Evolutionary conservation across 2,329 filamentous ascomycete species (phyloP).

Genomic region (Hypomyces rosellus): DNA sequence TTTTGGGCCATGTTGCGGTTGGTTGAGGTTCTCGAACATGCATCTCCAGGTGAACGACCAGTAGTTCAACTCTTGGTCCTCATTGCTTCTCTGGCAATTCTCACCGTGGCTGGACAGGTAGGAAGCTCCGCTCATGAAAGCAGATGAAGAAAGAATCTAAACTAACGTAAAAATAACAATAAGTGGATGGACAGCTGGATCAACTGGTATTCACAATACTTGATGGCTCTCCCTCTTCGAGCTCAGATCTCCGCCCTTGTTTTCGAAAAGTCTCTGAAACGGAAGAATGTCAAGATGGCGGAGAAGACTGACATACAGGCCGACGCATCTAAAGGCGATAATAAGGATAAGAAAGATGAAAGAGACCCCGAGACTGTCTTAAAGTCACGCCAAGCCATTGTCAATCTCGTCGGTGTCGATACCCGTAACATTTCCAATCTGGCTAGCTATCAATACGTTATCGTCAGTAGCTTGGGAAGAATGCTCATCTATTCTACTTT

Average conservation of each 20-base stretch:
- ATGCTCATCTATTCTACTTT: conserved; percentile 61
- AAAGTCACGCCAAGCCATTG: conserved; percentile 58
- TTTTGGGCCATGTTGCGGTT: conserved; percentile 64
- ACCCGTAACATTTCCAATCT: conserved; percentile 64
- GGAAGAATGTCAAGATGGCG: conserved; percentile 68
- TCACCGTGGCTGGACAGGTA: conserved; percentile 48
- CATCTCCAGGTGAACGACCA: conserved; percentile 38
- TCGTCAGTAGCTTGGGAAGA: conserved; percentile 57
- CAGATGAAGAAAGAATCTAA: conserved; percentile 1
- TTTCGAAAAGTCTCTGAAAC: conserved; percentile 69
- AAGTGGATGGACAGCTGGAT: conserved; percentile 58
- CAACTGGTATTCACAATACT: conserved; percentile 59
- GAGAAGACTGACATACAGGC: conserved; percentile 34
- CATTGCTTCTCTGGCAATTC: conserved; percentile 56
- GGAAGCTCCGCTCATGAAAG: conserved; percentile 6
- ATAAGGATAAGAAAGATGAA: conserved; percentile 1
- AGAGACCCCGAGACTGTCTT: conserved; percentile 20
- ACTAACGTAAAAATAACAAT: neutral
- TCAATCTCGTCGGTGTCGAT: conserved; percentile 76
- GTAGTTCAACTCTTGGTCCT: conserved; percentile 58
- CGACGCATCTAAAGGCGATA: conserved; percentile 22
- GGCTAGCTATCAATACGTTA: conserved; percentile 57
- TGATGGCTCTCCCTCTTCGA: conserved; percentile 59
- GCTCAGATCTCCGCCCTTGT: conserved; percentile 65
- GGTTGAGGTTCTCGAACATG: conserved; percentile 56